phyloP scores from a whole-genome alignment of 1,284 basidiomycete species.

The Ganoderma meredithae region DNA sequence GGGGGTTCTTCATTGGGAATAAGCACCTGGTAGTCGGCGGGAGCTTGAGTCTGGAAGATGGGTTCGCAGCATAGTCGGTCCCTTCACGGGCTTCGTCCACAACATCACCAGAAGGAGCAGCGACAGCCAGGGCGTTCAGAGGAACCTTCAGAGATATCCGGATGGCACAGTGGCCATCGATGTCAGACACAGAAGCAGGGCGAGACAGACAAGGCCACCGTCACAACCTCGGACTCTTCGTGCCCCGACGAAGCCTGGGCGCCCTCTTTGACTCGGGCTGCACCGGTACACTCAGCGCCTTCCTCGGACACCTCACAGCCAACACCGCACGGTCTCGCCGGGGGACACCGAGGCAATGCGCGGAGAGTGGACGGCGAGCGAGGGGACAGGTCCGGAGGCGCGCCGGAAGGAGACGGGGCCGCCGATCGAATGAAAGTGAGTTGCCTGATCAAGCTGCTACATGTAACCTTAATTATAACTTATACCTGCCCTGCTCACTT shows the following conservation, averaged over 20 bases:
- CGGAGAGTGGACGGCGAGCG: not conserved
- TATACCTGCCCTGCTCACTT: slow-evolving; percentile 13
- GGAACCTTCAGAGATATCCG: not conserved
- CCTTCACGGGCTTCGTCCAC: not conserved
- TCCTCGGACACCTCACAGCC: slow-evolving; percentile 1
- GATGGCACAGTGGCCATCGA: slow-evolving; percentile 12
- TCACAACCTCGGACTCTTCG: not conserved
- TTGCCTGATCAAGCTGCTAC: slow-evolving; percentile 26
- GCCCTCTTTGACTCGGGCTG: slow-evolving; percentile 4
- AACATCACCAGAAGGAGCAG: slow-evolving; percentile 11
- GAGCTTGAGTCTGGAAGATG: slow-evolving; percentile 1
- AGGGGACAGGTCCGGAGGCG: not conserved
- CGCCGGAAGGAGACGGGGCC: not conserved
- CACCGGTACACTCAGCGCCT: slow-evolving; percentile 12
- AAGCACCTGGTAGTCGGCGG: not conserved
- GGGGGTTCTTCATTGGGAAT: not conserved
- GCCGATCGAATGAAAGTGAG: slow-evolving; percentile 17
- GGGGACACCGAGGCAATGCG: not conserved
- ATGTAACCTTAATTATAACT: slow-evolving; percentile 26
- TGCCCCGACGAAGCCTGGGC: not conserved
- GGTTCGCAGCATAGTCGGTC: slow-evolving; percentile 15
- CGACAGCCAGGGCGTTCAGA: not conserved
- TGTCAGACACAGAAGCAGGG: slow-evolving; percentile 8
- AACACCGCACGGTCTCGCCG: slow-evolving; percentile 9
- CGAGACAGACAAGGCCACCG: not conserved